phyloP scores from a whole-genome alignment of 106 monocot species.

The Platanthera guangdongensis region DNA sequence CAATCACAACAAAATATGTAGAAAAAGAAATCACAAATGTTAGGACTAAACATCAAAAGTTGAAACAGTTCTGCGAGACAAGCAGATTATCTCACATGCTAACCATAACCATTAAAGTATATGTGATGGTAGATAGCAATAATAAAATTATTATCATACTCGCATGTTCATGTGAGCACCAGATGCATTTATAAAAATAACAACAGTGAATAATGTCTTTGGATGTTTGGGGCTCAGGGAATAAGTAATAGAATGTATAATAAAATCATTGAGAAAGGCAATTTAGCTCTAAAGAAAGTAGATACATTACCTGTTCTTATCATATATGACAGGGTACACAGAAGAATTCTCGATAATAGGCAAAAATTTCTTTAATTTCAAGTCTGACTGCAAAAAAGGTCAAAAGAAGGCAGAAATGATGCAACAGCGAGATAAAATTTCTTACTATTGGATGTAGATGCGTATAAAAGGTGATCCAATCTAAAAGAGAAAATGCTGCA shows the following conservation, averaged over 20 bases:
- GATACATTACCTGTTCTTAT: constrained; percentile 59
- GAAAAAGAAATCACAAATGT: not conserved
- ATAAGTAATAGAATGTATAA: not conserved
- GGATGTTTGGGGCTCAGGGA: not conserved
- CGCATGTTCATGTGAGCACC: not conserved
- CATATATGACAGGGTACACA: constrained; percentile 96
- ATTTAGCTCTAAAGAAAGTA: not conserved
- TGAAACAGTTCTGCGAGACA: constrained; percentile 17
- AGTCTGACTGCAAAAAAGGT: constrained; percentile 53
- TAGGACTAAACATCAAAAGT: not conserved
- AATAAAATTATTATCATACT: not conserved
- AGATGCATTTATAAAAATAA: not conserved
- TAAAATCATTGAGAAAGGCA: not conserved
- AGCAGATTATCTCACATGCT: constrained; percentile 3
- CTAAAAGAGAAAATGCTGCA: not conserved
- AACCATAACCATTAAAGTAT: not conserved
- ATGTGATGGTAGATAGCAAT: not conserved
- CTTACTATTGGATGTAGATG: not conserved
- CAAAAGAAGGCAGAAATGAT: not conserved
- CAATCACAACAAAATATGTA: constrained; percentile 7
- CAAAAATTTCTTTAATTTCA: constrained; percentile 91
- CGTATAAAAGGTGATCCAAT: not conserved
- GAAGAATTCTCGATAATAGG: constrained; percentile 87
- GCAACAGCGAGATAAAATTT: not conserved
- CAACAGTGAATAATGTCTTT: not conserved